Percentiles rank a stretch among this genome's conserved stretches.
These are phyloP conservation scores for Leishmania martiniquensis DNA, from an alignment of 208 protist species.

Conservation along the genomic window DNA sequence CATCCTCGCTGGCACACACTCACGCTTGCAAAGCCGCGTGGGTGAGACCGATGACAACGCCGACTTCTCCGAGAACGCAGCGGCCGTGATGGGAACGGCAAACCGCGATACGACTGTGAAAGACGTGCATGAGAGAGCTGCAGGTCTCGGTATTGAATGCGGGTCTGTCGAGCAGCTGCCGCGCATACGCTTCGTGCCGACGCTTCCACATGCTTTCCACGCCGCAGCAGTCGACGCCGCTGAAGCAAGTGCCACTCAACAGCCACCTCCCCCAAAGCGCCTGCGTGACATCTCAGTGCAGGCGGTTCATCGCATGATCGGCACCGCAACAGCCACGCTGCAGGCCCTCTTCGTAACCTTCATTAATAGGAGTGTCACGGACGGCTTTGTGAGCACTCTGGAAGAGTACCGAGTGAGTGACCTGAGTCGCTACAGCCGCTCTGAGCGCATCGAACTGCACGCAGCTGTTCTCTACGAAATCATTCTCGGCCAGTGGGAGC, in stretches of 20 bases:
- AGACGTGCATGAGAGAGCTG: background rate
- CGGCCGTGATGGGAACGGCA: background rate
- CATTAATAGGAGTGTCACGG: slow-evolving; percentile 67
- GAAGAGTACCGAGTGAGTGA: slow-evolving; percentile 59
- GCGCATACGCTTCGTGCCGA: slow-evolving; percentile 40
- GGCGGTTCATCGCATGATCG: slow-evolving; percentile 64
- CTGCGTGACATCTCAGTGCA: slow-evolving; percentile 77
- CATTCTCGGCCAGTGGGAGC: slow-evolving; percentile 80
- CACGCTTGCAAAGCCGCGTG: slow-evolving; percentile 8
- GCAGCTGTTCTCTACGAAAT: slow-evolving; percentile 80
- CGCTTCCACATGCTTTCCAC: slow-evolving; percentile 26
- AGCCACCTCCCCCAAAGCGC: slow-evolving; percentile 11
- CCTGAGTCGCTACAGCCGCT: slow-evolving; percentile 25
- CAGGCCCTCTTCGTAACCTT: slow-evolving; percentile 65
- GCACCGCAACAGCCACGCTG: slow-evolving; percentile 48
- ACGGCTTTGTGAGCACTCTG: slow-evolving; percentile 65
- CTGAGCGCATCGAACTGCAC: slow-evolving; percentile 78
- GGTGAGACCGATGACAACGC: slow-evolving; percentile 1
- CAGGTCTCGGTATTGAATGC: background rate
- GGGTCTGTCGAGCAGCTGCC: slow-evolving; percentile 27
- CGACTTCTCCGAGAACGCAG: background rate
- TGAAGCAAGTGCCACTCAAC: background rate
- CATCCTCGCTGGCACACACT: slow-evolving; percentile 15
- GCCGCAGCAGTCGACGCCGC: background rate
- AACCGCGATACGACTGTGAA: background rate